These are phyloP conservation scores for Iberis pinnata DNA, from an alignment of 345 rosid genomes.

Conservation along the genomic window DNA sequence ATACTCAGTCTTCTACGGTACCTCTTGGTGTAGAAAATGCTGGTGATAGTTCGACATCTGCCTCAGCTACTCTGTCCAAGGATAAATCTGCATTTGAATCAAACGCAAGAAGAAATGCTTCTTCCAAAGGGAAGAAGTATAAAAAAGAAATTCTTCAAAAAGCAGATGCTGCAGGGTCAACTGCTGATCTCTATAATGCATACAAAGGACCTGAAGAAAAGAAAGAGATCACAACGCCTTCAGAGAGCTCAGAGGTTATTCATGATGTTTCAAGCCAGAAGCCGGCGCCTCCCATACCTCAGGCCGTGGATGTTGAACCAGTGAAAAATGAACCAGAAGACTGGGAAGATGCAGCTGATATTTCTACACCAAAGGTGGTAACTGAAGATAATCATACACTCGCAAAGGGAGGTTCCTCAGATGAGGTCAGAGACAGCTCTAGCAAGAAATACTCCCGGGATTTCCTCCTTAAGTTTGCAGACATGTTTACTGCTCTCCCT, in stretches of 20 bases:
- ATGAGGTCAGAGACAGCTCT: slow-evolving; percentile 35
- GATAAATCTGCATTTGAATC: slow-evolving; percentile 45
- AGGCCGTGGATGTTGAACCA: slow-evolving; percentile 31
- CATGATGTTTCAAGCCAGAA: slow-evolving; percentile 31
- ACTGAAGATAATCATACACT: slow-evolving; percentile 30
- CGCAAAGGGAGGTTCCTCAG: slow-evolving; percentile 26
- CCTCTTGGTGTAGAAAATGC: slow-evolving; percentile 30
- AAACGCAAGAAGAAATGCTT: slow-evolving; percentile 39
- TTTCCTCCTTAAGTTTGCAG: slow-evolving; percentile 74
- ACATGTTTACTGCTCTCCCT: slow-evolving; percentile 63
- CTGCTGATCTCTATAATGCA: slow-evolving; percentile 76
- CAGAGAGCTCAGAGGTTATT: slow-evolving; percentile 27
- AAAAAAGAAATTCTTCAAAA: slow-evolving; percentile 63
- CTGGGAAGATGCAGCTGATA: slow-evolving; percentile 97
- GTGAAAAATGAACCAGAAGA: slow-evolving; percentile 75
- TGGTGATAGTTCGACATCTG: slow-evolving; percentile 27
- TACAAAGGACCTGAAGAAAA: slow-evolving; percentile 88
- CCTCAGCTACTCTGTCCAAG: slow-evolving; percentile 32
- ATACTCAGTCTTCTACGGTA: slow-evolving; percentile 29
- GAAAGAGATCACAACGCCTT: slow-evolving; percentile 38
- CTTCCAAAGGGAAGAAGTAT: slow-evolving; percentile 47
- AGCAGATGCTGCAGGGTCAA: slow-evolving; percentile 91
- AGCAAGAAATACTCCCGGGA: slow-evolving; percentile 83
- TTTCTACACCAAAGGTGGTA: slow-evolving; percentile 73
- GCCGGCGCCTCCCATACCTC: slow-evolving; percentile 29